Evolutionary conservation across 495 filamentous ascomycete species (phyloP), one percentile per base, ranked within the genome.

Genomic region (Penicillium herquei): DNA sequence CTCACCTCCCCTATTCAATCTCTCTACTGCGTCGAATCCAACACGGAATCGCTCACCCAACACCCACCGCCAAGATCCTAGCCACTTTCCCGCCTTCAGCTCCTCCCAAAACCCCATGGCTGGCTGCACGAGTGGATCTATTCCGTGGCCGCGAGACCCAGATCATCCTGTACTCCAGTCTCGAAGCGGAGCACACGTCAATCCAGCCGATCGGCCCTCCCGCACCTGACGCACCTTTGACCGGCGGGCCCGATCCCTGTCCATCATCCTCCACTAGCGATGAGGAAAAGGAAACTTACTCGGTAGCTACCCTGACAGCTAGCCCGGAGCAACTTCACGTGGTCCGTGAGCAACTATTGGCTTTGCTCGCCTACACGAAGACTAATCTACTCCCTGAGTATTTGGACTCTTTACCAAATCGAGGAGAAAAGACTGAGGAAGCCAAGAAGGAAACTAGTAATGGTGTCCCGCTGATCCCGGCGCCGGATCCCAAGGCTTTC

Each of bases 71-170:
- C 52, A 64, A 74, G 64, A 69, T 81, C 42, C 58, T 86, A 3
- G 76, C 69, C 18, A 76, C 74, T 18, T 73, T 72, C 49, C 55
- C 59, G 6, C 51, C 17, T 71, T 71, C 48, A 49, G 58, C 7
- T 46, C 10, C 54, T 30, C 60, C 57, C n/a, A 37, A 46, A 18
- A 47, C 51, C 4, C 71, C 70, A 14, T 77, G 69, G 70, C 75
- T 81, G 11, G 80, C 81, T 16, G 84, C 81, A 1, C 81, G 78
- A 55, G 69, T 85, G 13, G 84, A 89, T 65, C 70, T 86, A 26
- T 75, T 75, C 33, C 64, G 75, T 9, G 77, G 73, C 6, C 80
- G 80, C 0, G 81, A 87, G 57, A 88, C 85, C 16, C 79, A 87
- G 58, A 70, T 83, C 12, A 79, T 81, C 76, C 26, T 88, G 4